Conservation (phyloP, 2,329 filamentous ascomycete species). For the Alternaria arborescens region DNA sequence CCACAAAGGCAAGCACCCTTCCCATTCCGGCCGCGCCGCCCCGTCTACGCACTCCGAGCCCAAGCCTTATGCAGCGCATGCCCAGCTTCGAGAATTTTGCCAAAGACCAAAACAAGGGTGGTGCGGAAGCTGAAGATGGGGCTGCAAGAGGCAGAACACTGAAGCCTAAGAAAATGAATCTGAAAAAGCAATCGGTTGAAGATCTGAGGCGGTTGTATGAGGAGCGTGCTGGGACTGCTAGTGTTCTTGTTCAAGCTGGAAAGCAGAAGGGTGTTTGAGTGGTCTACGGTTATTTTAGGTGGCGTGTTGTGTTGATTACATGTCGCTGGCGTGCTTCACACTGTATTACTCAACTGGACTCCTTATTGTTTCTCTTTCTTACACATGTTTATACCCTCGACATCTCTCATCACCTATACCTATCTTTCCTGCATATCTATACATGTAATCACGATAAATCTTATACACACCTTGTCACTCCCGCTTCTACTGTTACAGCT, state of each 20-base stretch:
- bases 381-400: background rate
- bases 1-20: conserved; percentile 42
- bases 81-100: conserved; percentile 51
- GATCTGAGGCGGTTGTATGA: conserved; percentile 59
- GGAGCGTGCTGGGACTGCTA: conserved; percentile 55
- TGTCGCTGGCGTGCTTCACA: background rate
- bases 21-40: conserved; percentile 35
- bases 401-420: background rate
- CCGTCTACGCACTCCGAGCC: conserved; percentile 49
- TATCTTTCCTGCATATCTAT: background rate
- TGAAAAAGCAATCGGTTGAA: conserved; percentile 58
- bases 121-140: conserved; percentile 9
- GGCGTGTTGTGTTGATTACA: background rate
- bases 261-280: conserved; percentile 11
- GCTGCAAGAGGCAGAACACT: conserved; percentile 26
- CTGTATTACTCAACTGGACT: background rate
- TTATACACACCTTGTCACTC: background rate
- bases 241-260: conserved; percentile 34
- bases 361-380: background rate
- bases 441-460: background rate
- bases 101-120: conserved; percentile 20
- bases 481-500: background rate
- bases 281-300: background rate
- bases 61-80: conserved; percentile 58
- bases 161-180: conserved; percentile 49